Evolutionary conservation across 2,329 filamentous ascomycete species (phyloP), one percentile per base, ranked within the genome.

Genomic region (Beauveria australis): DNA sequence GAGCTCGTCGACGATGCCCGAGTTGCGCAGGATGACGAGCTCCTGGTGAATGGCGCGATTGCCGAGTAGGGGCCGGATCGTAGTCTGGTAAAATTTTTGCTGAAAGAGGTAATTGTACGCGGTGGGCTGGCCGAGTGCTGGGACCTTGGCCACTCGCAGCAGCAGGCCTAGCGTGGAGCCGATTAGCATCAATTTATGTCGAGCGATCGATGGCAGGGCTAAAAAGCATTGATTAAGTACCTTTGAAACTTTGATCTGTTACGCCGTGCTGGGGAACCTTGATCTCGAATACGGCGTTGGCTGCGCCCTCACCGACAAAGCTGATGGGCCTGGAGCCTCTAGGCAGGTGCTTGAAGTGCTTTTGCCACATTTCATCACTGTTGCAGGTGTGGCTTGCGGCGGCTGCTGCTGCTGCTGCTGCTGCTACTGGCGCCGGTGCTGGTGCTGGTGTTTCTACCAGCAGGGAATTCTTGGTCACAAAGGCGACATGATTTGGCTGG

Each of bases 281-380:
- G 60, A 89, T 79, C 65, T 81, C 80, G 68, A 89, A 92, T 64
- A 92, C 87, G 56, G 88, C 81, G 71, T 94, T 93, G 58, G 90
- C 89, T 26, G 88, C 86, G 26, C 89, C 90, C 72, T 94, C 89
- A 28, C 80, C 81, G 24, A 85, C 73, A 61, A 83, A 75, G 57
- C 72, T 70, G 55, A 73, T 64, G 16, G 73, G 71, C 28, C 67
- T 70, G 44, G 71, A 69, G 33, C 72, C 72, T 49, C 62, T 64
- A 28, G 74, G 73, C 6, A 76, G 69, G 22, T 67, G 67, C 63
- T 70, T 74, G 60, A 75, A 63, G 10, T 43, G 44, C 43, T 54
- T 62, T 37, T 57, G 62, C 52, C 59, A 49, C 54, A 53, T 58
- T 43, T 41, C 40, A 26, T 57, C 60, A 22, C 59, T 43, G 44